These are phyloP conservation scores for Scheffersomyces amazonensis DNA, from an alignment of 805 yeast species.

Conservation along the genomic window DNA sequence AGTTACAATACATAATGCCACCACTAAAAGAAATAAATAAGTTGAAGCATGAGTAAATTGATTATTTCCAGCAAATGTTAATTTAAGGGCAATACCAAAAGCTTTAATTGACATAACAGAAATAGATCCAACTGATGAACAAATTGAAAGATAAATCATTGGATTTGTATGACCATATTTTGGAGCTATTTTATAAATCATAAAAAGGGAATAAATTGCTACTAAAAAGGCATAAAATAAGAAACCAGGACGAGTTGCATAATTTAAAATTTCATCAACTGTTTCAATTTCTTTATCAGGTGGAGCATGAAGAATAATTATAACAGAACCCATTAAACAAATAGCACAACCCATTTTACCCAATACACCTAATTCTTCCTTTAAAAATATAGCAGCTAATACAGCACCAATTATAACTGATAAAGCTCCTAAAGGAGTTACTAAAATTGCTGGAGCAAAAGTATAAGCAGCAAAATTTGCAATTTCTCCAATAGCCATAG, in stretches of 20 bases:
- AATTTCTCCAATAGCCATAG: slow-evolving; percentile 88
- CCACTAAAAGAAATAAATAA: slow-evolving; percentile 74
- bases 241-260: slow-evolving; percentile 78
- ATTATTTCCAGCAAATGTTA: slow-evolving; percentile 80
- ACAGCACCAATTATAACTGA: slow-evolving; percentile 91
- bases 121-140: slow-evolving; percentile 87
- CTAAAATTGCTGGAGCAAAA: slow-evolving; percentile 90
- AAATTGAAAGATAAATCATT: slow-evolving; percentile 83
- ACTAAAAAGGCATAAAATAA: slow-evolving; percentile 63
- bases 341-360: slow-evolving; percentile 94
- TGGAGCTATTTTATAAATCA: slow-evolving; percentile 84
- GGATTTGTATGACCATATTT: slow-evolving; percentile 77
- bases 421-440: slow-evolving; percentile 88
- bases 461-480: slow-evolving; percentile 95
- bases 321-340: slow-evolving; percentile 82
- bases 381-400: slow-evolving; percentile 77
- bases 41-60: slow-evolving; percentile 86
- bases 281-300: slow-evolving; percentile 88
- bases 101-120: slow-evolving; percentile 92
- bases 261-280: slow-evolving; percentile 79
- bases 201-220: slow-evolving; percentile 64
- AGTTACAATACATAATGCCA: slow-evolving; percentile 76
- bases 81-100: slow-evolving; percentile 85
- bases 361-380: slow-evolving; percentile 81
- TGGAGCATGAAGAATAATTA: slow-evolving; percentile 88